These are phyloP conservation scores for Puya raimondii DNA, from an alignment of 176 grass and related monocot species.

Conservation along the genomic window DNA sequence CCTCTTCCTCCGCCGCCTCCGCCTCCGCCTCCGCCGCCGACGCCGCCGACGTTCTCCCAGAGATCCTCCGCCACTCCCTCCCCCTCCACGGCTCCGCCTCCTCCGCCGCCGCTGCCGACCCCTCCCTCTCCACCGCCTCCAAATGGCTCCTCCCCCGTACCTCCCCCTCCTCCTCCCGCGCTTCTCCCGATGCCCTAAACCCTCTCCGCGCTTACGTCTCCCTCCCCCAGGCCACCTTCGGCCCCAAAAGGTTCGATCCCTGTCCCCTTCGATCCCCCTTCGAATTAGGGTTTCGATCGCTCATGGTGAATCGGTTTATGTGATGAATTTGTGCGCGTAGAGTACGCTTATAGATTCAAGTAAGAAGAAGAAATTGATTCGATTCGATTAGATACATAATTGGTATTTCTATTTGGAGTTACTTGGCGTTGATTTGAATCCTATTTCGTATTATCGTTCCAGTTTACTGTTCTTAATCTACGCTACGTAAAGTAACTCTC, in stretches of 20 bases:
- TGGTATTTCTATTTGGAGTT: too few relatives aligned
- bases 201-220: conserved; percentile 68
- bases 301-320: not conserved
- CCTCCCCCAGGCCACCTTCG: conserved; percentile 79
- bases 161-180: not conserved
- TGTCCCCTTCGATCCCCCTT: not conserved
- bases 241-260: conserved; percentile 50
- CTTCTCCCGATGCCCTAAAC: conserved; percentile 38
- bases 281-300: not conserved
- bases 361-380: too few relatives aligned
- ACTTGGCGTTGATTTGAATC: too few relatives aligned
- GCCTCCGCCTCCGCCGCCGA: not conserved
- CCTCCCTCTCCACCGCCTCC: conserved; percentile 7
- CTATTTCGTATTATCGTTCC: too few relatives aligned
- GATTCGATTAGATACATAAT: too few relatives aligned
- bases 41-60: not conserved
- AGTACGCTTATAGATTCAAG: too few relatives aligned
- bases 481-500: too few relatives aligned
- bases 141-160: conserved; percentile 12
- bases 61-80: conserved; percentile 19
- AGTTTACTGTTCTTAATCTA: too few relatives aligned
- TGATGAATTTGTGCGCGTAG: too few relatives aligned
- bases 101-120: not conserved
- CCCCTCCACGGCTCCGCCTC: conserved; percentile 18
- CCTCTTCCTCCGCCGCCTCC: not conserved